Percentiles rank a stretch among this genome's conserved stretches.
These are phyloP conservation scores for Vararia minispora DNA, from an alignment of 768 basidiomycete genomes.

Conservation along the genomic window DNA sequence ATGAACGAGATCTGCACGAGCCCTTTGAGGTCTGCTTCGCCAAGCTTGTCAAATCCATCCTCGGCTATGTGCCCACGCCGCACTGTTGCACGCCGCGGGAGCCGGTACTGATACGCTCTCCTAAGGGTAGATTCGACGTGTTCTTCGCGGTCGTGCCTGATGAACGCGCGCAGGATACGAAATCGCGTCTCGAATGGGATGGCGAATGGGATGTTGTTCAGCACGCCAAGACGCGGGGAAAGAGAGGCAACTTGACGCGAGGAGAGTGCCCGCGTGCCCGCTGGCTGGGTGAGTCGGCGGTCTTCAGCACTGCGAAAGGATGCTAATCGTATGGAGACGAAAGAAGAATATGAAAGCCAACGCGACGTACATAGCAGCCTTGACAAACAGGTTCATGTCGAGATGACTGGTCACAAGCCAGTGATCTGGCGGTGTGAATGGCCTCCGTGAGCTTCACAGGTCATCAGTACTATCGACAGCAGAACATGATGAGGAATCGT, in stretches of 20 bases:
- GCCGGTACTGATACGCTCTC: conserved; percentile 12
- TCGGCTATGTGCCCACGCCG: conserved; percentile 72
- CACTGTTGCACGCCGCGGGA: conserved; percentile 33
- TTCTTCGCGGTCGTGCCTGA: conserved; percentile 42
- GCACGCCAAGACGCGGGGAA: conserved; percentile 77
- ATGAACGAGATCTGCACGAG: conserved; percentile 85
- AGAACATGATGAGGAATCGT: conserved; percentile 18
- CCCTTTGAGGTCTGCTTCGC: conserved; percentile 69
- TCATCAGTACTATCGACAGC: conserved; percentile 3
- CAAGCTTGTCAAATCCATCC: conserved; percentile 83
- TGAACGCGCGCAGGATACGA: conserved; percentile 77
- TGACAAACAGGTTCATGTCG: conserved; percentile 66
- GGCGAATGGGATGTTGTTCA: conserved; percentile 94
- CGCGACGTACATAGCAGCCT: conserved; percentile 66
- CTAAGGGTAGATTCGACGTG: conserved; percentile 13
- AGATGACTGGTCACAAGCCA: conserved; percentile 64
- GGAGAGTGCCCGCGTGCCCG: conserved; percentile 25
- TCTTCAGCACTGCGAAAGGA: conserved; percentile 49
- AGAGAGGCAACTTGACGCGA: conserved; percentile 67
- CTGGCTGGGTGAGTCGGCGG: conserved; percentile 30
- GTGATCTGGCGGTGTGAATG: conserved; percentile 74
- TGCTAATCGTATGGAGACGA: conserved; percentile 1
- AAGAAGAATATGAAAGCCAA: not conserved
- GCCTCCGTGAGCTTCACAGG: conserved; percentile 56
- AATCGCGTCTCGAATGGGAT: conserved; percentile 92